Evolutionary conservation across 768 basidiomycete species (phyloP), one percentile per base, ranked within the genome.

Genomic region (Stropharia rugosoannulata): DNA sequence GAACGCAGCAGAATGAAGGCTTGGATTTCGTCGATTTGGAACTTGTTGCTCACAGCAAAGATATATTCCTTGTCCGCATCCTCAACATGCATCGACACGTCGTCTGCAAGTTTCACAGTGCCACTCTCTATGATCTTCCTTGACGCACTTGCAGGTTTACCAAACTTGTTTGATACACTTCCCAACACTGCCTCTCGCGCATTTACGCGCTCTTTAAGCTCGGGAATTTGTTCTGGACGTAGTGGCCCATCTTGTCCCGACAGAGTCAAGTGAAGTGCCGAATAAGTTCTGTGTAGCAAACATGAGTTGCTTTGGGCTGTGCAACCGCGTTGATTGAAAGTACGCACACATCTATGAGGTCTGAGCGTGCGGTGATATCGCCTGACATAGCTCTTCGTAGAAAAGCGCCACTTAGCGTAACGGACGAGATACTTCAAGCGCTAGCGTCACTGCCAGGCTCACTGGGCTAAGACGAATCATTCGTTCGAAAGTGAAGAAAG

Each of bases 1-100:
- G 89, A 86, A 11, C 87, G 84, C 18, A 93, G 73, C 5, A 95
- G 78, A 4, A 87, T 72, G 41, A 89, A 77, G 0, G 92, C 86
- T n/a, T 88, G 84, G 1, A 93, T 75, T 63, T 95, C 84, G 71
- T 95, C 92, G 19, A 96, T 84, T 27, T 82, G 75, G 67, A 93
- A 86, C 56, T 78, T 79, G 41, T 77, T 68, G 71, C 93, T 91
- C 61, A 97, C 81, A 46, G 87, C 67, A 49, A 61, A 62, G 47
- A 87, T 78, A 59, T 84, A 83, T 53, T 87, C 82, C 66, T 88
- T 87, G 72, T 89, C 84, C 37, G 80, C 80, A 38, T 86, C 80
- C 59, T 89, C 87, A 37, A 93, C 79, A 55, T 77, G 77, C 19
- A 89, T 60, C 29, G 73, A 73, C 18, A 85, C 78, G 4, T 84